Base-by-base conservation (phyloP, 768 basidiomycete species). In the Cystofilobasidium macerans region DNA sequence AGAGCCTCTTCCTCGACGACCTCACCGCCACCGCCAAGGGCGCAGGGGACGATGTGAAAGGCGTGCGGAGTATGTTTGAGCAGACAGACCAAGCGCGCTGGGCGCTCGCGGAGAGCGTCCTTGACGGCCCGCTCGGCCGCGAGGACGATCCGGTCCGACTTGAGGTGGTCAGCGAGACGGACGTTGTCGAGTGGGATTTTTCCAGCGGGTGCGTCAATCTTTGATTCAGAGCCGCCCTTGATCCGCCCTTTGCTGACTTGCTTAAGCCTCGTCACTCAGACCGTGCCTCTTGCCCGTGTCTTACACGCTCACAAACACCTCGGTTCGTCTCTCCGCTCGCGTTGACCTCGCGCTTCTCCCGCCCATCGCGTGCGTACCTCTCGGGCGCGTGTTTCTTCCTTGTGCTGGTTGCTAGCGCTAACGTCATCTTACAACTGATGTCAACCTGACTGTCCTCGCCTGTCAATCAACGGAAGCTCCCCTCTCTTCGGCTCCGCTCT, bases 51-150 rank as follows among this genome's bases (percentile, higher is more conserved):
- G 16, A 14, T 13, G 42, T 20, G 16, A 33, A 30, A 14, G 57
- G 28, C 28, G 87, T 85, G 67, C 82, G 90, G 53, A 89, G 83
- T 69, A 89, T 95, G 82, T 97, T 90, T 72, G 89, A 89, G 26
- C 90, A 97, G 78, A 94, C 91, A 6, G 83, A 82, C 68, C 80
- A 86, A 57, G 85, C 91, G 75, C 84, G 83, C 72, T 74, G 75
- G 69, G 83, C 84, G 59, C 77, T 93, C 36, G 72, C 93, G 60
- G 79, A 83, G 58, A 83, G 84, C 12, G 81, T 95, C 47, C 79
- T 83, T 40, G 75, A 78, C 5, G 85, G 85, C 67, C 84, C 86
- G 73, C 86, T 91, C 83, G 89, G 89, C 69, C 71, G 75, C 18
- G 88, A 92, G 75, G 86, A 83, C 79, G 83, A 91, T 72, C 89